Percentiles rank a stretch among this genome's conserved stretches.
phyloP scores from a whole-genome alignment of 129 eudicot genomes.

The Ambrosia artemisiifolia region DNA sequence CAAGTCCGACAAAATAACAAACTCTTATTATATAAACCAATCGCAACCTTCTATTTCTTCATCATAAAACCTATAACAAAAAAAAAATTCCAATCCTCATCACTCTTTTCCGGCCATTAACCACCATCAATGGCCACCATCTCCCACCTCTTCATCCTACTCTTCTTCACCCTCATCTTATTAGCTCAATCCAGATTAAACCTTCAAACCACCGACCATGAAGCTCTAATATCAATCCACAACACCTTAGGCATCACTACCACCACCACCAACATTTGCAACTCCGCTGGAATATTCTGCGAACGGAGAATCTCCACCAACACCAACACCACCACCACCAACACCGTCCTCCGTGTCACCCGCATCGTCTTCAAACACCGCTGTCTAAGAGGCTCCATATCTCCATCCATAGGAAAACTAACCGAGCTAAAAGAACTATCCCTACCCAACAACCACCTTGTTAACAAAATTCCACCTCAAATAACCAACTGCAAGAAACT shows the following conservation, averaged over 20 bases:
- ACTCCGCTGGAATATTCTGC: slow-evolving; percentile 58
- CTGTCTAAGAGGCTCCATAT: slow-evolving; percentile 49
- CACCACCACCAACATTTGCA: slow-evolving; percentile 46
- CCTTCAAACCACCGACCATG: slow-evolving; percentile 48
- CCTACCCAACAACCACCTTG: slow-evolving; percentile 48
- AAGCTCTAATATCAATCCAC: slow-evolving; percentile 48
- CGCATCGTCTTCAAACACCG: slow-evolving; percentile 49
- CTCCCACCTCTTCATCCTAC: slow-evolving; percentile 34
- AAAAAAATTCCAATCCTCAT: background rate
- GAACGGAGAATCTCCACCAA: slow-evolving; percentile 36
- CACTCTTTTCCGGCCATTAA: background rate
- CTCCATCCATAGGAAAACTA: slow-evolving; percentile 61
- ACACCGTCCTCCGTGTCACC: slow-evolving; percentile 50
- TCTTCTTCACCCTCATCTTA: slow-evolving; percentile 36
- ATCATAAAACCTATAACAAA: background rate
- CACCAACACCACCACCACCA: slow-evolving; percentile 24
- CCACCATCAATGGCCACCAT: slow-evolving; percentile 42
- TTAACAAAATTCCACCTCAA: slow-evolving; percentile 54
- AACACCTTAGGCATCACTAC: slow-evolving; percentile 43
- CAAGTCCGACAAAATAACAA: background rate
- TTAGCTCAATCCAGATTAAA: slow-evolving; percentile 34
- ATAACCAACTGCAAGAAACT: slow-evolving; percentile 55
- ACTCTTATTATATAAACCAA: background rate
- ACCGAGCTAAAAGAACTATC: slow-evolving; percentile 79
- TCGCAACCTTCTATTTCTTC: background rate